These are phyloP conservation scores for Penstemon eatonii DNA, from an alignment of 257 asterid species.

Conservation along the genomic window DNA sequence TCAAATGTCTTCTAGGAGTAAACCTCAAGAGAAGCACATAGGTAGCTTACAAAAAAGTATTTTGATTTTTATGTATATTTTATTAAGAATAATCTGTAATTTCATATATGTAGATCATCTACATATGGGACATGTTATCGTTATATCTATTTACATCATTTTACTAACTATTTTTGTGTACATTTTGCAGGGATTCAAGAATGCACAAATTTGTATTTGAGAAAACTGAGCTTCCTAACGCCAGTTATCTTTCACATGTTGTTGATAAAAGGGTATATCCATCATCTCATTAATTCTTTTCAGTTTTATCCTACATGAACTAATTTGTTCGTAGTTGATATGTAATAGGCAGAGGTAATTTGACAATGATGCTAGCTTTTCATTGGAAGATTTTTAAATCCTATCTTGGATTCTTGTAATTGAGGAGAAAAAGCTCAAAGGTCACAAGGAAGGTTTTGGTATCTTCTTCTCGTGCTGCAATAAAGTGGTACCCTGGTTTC, in stretches of 20 bases:
- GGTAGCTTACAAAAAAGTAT: slow-evolving; percentile 78
- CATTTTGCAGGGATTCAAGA: too few relatives aligned
- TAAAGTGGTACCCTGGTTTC: slow-evolving; percentile 49
- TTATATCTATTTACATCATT: slow-evolving; percentile 21
- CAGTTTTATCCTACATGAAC: too few relatives aligned
- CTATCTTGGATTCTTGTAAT: slow-evolving; percentile 23
- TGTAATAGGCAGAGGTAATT: neutral
- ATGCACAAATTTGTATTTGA: too few relatives aligned
- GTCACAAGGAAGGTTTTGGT: slow-evolving; percentile 66
- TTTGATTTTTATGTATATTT: neutral
- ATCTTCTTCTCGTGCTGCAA: slow-evolving; percentile 72
- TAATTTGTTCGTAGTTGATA: too few relatives aligned
- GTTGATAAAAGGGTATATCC: neutral
- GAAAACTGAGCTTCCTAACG: too few relatives aligned
- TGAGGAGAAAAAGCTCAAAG: slow-evolving; percentile 62
- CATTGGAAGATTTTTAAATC: neutral
- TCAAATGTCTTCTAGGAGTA: slow-evolving; percentile 39
- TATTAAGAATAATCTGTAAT: slow-evolving; percentile 9
- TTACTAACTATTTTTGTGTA: slow-evolving; percentile 21
- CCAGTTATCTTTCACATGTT: too few relatives aligned
- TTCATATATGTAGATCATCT: too few relatives aligned
- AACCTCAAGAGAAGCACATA: slow-evolving; percentile 46
- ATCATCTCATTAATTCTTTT: neutral
- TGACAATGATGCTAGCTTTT: neutral
- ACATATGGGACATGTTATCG: too few relatives aligned